phyloP scores from a whole-genome alignment of 495 filamentous ascomycete species.

The Neurospora sp. region DNA sequence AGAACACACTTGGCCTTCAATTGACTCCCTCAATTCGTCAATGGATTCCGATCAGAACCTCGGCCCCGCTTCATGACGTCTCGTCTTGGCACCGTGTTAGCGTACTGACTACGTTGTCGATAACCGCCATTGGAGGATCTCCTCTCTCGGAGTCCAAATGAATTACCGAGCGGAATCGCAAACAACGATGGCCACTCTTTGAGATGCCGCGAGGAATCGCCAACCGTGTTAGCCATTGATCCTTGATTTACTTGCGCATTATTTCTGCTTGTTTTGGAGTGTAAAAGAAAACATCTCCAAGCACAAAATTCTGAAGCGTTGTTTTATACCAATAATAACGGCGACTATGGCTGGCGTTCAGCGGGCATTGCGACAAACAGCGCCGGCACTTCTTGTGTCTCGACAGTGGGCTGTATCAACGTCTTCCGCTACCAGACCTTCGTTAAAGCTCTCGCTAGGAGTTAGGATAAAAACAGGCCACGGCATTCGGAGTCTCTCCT shows the following conservation, averaged over 20 bases:
- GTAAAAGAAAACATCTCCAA: background rate
- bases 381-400: background rate
- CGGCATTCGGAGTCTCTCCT: constrained; percentile 8
- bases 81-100: background rate
- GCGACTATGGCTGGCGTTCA: background rate
- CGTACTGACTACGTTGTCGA: background rate
- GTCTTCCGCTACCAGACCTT: background rate
- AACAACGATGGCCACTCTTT: background rate
- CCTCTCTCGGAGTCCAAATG: background rate
- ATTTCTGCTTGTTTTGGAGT: too few species aligned
- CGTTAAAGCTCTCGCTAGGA: background rate
- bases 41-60: background rate
- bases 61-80: background rate
- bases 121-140: background rate
- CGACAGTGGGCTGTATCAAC: background rate
- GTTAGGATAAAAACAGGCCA: background rate
- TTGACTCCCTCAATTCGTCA: background rate
- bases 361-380: background rate
- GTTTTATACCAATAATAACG: background rate
- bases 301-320: background rate
- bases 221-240: background rate
- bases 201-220: background rate
- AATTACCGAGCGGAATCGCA: background rate
- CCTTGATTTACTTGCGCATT: background rate
- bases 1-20: background rate